Conservation (phyloP, 2,329 filamentous ascomycete genomes). For the Colletotrichum sojae region DNA sequence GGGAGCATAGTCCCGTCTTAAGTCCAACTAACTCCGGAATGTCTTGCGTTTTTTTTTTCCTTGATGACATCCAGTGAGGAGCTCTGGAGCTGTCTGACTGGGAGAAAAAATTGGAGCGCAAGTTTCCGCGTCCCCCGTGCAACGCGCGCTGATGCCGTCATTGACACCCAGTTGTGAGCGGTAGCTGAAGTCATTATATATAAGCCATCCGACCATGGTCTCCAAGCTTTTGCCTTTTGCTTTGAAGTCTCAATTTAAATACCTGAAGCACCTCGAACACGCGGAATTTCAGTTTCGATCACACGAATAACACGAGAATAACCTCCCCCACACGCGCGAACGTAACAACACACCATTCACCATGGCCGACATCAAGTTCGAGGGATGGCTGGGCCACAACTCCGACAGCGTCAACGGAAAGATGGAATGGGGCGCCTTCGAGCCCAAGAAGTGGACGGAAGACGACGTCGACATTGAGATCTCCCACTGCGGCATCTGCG, state of each 20-base stretch:
- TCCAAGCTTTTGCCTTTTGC: neutral
- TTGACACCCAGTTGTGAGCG: slow-evolving; percentile 3
- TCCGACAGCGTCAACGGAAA: slow-evolving; percentile 61
- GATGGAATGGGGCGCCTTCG: slow-evolving; percentile 69
- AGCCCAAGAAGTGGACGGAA: slow-evolving; percentile 77
- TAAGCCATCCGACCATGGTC: slow-evolving; percentile 6
- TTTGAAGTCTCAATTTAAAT: too few relatives aligned
- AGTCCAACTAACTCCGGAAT: slow-evolving; percentile 34
- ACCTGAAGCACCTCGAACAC: neutral
- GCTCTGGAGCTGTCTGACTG: neutral
- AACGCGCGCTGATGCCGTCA: slow-evolving; percentile 34
- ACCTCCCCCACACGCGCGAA: neutral
- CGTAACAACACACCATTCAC: neutral
- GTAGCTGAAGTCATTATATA: slow-evolving; percentile 6
- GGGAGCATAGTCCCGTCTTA: slow-evolving; percentile 27
- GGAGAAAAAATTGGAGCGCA: neutral
- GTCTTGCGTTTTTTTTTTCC: neutral
- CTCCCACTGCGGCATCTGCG: slow-evolving; percentile 77
- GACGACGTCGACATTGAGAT: slow-evolving; percentile 76
- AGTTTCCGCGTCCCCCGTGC: slow-evolving; percentile 3
- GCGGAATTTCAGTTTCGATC: neutral
- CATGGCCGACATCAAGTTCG: slow-evolving; percentile 60
- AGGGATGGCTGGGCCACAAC: slow-evolving; percentile 65
- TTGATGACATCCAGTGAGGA: slow-evolving; percentile 29
- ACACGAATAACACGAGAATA: too few relatives aligned